Conservation (phyloP, 2,329 filamentous ascomycete genomes). For the Ophiostoma perfectum region DNA sequence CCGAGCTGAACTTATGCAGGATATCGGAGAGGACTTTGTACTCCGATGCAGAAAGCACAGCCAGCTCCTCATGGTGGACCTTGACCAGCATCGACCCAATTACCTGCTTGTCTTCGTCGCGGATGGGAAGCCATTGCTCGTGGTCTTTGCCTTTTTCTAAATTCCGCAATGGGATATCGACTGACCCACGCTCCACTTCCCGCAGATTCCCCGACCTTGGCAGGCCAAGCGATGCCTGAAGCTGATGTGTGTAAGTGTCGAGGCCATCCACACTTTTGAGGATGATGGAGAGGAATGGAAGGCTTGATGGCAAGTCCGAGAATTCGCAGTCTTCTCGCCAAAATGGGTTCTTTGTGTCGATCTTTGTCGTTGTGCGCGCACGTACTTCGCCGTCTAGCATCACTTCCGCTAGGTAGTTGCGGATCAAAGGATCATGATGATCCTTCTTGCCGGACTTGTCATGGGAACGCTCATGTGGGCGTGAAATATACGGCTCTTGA, state of each 20-base stretch:
- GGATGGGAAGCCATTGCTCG: conserved; percentile 82
- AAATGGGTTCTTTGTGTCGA: conserved; percentile 66
- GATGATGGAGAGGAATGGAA: conserved; percentile 64
- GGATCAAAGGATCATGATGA: conserved; percentile 37
- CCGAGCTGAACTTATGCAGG: conserved; percentile 76
- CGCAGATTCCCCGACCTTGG: conserved; percentile 41
- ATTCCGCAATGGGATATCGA: conserved; percentile 78
- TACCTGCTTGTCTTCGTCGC: conserved; percentile 67
- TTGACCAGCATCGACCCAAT: conserved; percentile 82
- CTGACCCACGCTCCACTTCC: conserved; percentile 59
- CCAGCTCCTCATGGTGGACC: conserved; percentile 78
- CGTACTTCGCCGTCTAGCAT: conserved; percentile 74
- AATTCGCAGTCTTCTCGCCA: conserved; percentile 82
- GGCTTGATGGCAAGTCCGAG: conserved; percentile 61
- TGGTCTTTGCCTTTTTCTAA: conserved; percentile 70
- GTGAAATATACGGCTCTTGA: conserved; percentile 24
- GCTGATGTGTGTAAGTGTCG: conserved; percentile 43
- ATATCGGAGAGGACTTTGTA: conserved; percentile 79
- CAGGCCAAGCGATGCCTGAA: conserved; percentile 41
- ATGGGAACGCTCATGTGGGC: conserved; percentile 30
- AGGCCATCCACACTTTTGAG: conserved; percentile 60
- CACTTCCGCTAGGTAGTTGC: conserved; percentile 74
- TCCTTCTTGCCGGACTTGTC: conserved; percentile 14
- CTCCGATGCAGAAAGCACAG: conserved; percentile 79
- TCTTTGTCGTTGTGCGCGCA: conserved; percentile 67